Conservation (phyloP, 2,329 filamentous ascomycete genomes). For the Fusarium sp. region DNA sequence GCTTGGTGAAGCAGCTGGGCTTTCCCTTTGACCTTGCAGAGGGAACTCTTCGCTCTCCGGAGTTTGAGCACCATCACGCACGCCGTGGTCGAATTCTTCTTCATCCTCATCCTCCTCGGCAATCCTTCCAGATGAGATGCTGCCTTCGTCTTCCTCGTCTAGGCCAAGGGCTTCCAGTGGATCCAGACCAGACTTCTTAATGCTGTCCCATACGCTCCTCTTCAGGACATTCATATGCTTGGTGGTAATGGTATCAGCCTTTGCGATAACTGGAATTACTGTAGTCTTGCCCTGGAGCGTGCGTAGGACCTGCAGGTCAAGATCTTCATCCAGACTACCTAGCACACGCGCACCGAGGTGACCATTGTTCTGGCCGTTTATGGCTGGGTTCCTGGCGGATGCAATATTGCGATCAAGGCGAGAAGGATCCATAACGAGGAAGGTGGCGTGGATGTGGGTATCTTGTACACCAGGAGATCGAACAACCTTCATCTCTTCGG, state of each 20-base stretch:
- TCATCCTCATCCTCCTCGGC: constrained; percentile 64
- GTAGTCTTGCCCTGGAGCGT: constrained; percentile 93
- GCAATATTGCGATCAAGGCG: constrained; percentile 87
- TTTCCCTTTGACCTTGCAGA: constrained; percentile 52
- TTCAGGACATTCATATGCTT: constrained; percentile 95
- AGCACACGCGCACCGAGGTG: constrained; percentile 61
- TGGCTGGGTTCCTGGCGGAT: constrained; percentile 67
- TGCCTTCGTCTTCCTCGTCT: constrained; percentile 78
- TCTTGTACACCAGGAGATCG: constrained; percentile 93
- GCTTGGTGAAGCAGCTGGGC: constrained; percentile 54
- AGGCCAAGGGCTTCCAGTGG: constrained; percentile 88
- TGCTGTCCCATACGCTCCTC: constrained; percentile 87
- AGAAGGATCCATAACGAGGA: constrained; percentile 89
- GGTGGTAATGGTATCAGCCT: constrained; percentile 96
- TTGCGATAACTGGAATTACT: constrained; percentile 94
- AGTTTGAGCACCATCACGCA: constrained; percentile 40
- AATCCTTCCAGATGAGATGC: constrained; percentile 66
- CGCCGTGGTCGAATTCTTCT: constrained; percentile 32
- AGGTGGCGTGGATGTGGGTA: constrained; percentile 96
- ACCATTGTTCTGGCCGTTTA: constrained; percentile 65
- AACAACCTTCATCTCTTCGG: constrained; percentile 97
- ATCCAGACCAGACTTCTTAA: constrained; percentile 88
- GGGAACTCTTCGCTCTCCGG: constrained; percentile 56
- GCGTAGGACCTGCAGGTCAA: constrained; percentile 91
- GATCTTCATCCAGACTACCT: constrained; percentile 84